These are phyloP conservation scores for Plantago elongata DNA, from an alignment of 257 asterid species.

Conservation along the genomic window DNA sequence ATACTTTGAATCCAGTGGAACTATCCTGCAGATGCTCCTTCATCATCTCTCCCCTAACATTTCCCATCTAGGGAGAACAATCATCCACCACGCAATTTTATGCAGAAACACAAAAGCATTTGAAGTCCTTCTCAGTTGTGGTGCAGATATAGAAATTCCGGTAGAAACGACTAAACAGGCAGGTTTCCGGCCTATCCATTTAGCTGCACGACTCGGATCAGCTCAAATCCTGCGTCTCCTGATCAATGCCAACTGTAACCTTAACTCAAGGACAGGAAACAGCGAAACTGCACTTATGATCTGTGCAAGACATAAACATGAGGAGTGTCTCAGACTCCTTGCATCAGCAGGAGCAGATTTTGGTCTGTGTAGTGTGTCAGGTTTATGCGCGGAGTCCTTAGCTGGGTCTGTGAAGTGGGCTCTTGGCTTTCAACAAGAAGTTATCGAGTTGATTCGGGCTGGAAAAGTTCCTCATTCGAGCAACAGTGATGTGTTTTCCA, in stretches of 20 bases:
- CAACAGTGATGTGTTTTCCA: conserved; percentile 39
- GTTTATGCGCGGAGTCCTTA: conserved; percentile 34
- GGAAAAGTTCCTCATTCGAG: conserved; percentile 44
- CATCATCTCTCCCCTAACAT: conserved; percentile 49
- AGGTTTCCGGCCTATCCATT: conserved; percentile 41
- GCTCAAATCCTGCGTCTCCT: conserved; percentile 35
- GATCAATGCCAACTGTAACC: conserved; percentile 38
- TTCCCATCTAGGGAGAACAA: conserved; percentile 60
- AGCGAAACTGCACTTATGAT: conserved; percentile 67
- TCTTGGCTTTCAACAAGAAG: conserved; percentile 39
- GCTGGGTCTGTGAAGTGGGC: conserved; percentile 45
- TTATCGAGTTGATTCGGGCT: conserved; percentile 39
- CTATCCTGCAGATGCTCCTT: conserved; percentile 53
- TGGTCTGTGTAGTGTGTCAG: conserved; percentile 34
- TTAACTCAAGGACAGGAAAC: conserved; percentile 45
- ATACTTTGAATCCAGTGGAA: conserved; percentile 59
- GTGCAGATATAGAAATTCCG: conserved; percentile 48
- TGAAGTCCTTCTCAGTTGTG: conserved; percentile 44
- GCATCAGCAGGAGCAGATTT: conserved; percentile 59
- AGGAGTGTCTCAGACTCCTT: conserved; percentile 50
- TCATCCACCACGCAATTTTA: conserved; percentile 57
- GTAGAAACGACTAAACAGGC: conserved; percentile 30
- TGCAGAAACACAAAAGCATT: conserved; percentile 50
- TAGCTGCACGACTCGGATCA: conserved; percentile 49
- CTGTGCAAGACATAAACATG: conserved; percentile 37